These are phyloP conservation scores for Boletus rubropictus DNA, from an alignment of 768 basidiomycete genomes.

Conservation along the genomic window DNA sequence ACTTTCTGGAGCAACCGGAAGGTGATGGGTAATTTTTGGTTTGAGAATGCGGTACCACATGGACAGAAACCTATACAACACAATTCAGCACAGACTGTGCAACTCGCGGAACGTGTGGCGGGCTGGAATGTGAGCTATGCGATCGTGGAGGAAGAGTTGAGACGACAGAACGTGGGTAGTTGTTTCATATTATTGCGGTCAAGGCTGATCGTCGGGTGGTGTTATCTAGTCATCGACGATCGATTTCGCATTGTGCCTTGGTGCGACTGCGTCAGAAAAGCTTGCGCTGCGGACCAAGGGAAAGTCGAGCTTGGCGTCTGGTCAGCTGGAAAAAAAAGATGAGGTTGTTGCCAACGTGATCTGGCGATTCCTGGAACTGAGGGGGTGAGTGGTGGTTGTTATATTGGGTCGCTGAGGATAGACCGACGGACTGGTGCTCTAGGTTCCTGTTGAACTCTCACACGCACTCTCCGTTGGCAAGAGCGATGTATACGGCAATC, in stretches of 20 bases:
- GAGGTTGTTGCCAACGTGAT: constrained; percentile 97
- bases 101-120: constrained; percentile 80
- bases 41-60: constrained; percentile 49
- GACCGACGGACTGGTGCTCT: constrained; percentile 11
- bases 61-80: constrained; percentile 60
- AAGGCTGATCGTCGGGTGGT: constrained; percentile 22
- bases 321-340: constrained; percentile 90
- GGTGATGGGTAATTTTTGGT: constrained; percentile 73
- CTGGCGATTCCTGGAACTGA: constrained; percentile 94
- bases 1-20: constrained; percentile 75
- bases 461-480: constrained; percentile 81
- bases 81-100: constrained; percentile 70
- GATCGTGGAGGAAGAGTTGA: constrained; percentile 88
- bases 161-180: constrained; percentile 87
- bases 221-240: constrained; percentile 84
- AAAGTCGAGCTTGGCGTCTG: constrained; percentile 40
- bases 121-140: constrained; percentile 86
- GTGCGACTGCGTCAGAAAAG: constrained; percentile 79
- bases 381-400: constrained; percentile 55
- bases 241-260: constrained; percentile 90
- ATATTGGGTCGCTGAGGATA: background rate
- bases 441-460: constrained; percentile 90
- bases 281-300: constrained; percentile 77
- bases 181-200: constrained; percentile 15
- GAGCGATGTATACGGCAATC: constrained; percentile 85